phyloP scores from a whole-genome alignment of 1,139 yeast species.

The Protomyces arabidopsidicola region DNA sequence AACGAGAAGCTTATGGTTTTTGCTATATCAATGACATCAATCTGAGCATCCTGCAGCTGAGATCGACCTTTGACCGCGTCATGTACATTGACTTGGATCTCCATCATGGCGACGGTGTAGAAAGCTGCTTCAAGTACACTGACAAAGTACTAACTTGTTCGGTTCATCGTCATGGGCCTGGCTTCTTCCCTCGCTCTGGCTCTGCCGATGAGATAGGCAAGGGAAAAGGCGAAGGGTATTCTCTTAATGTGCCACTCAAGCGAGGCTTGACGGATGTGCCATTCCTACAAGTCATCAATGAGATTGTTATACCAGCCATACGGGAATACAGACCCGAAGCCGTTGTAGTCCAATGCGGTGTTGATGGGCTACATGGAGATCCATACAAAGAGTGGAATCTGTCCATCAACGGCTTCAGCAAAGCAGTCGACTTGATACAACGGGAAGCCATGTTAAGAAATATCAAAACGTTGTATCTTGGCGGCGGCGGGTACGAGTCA shows the following conservation, averaged over 20 bases:
- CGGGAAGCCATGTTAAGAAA: background rate
- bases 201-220: constrained; percentile 40
- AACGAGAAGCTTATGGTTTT: constrained; percentile 60
- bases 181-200: constrained; percentile 75
- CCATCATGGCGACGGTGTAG: constrained; percentile 49
- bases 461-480: constrained; percentile 46
- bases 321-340: constrained; percentile 46
- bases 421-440: constrained; percentile 3
- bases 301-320: constrained; percentile 43
- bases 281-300: constrained; percentile 43
- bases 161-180: constrained; percentile 58
- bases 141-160: constrained; percentile 59
- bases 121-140: constrained; percentile 56
- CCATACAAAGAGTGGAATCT: constrained; percentile 65
- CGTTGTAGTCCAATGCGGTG: constrained; percentile 63
- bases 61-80: constrained; percentile 49
- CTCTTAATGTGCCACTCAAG: constrained; percentile 54
- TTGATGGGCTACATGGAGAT: constrained; percentile 64
- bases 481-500: constrained; percentile 76
- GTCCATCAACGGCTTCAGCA: constrained; percentile 8
- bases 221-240: constrained; percentile 43
- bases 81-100: constrained; percentile 67
- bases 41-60: constrained; percentile 50
- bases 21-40: constrained; percentile 70
- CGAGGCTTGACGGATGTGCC: constrained; percentile 54